Percentiles rank a stretch among this genome's conserved stretches.
Evolutionary conservation across 331 rosid genomes (phyloP).

Genomic region (Quercus lobata): DNA sequence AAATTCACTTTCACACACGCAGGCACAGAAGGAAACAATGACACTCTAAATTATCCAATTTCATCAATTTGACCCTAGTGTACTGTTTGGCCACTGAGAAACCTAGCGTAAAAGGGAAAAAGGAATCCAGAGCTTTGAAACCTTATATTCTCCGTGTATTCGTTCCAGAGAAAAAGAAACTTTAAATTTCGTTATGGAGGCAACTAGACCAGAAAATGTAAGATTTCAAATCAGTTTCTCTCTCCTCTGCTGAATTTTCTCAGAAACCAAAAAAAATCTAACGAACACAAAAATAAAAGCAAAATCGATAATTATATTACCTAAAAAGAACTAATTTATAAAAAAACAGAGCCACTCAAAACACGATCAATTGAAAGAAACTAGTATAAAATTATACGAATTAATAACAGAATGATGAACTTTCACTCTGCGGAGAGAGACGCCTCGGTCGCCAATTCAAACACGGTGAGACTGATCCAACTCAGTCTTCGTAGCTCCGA

Average conservation of each 20-base stretch:
- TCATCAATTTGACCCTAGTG: background rate
- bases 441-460: slow-evolving; percentile 10
- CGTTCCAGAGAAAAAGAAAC: background rate
- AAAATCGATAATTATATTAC: slow-evolving; percentile 13
- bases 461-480: background rate
- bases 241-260: background rate
- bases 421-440: slow-evolving; percentile 17
- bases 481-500: slow-evolving; percentile 4
- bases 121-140: too few species aligned
- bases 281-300: background rate
- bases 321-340: background rate
- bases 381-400: background rate
- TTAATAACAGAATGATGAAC: slow-evolving; percentile 25
- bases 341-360: background rate
- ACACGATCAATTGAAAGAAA: background rate
- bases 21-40: background rate
- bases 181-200: background rate
- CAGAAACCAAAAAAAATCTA: background rate
- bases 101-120: background rate
- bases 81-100: background rate
- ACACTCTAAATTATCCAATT: background rate
- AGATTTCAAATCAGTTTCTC: background rate
- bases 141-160: background rate
- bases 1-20: background rate
- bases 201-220: background rate